Percentiles rank a stretch among this genome's conserved stretches.
phyloP scores from a whole-genome alignment of 2,329 filamentous ascomycete species.

The Scolecobasidium constrictum region DNA sequence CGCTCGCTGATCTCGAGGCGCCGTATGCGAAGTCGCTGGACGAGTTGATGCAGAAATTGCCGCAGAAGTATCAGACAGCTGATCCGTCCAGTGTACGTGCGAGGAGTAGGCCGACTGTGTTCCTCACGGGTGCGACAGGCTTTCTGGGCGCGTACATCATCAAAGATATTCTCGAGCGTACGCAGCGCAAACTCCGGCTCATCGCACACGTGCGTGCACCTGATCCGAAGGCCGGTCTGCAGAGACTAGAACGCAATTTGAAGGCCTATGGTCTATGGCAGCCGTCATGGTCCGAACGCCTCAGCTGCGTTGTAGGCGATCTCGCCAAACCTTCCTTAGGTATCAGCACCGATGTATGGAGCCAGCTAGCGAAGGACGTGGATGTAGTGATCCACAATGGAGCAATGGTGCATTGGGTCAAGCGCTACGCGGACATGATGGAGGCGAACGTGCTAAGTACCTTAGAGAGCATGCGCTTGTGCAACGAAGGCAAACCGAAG shows the following conservation, averaged over 20 bases:
- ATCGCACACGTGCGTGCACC: constrained; percentile 68
- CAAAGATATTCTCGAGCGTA: constrained; percentile 58
- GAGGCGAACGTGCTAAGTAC: constrained; percentile 73
- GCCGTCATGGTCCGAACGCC: constrained; percentile 51
- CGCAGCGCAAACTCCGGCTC: constrained; percentile 45
- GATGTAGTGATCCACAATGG: constrained; percentile 72
- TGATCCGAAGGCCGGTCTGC: constrained; percentile 46
- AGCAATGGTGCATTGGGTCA: constrained; percentile 69
- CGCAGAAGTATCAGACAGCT: constrained; percentile 22
- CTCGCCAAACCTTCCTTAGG: constrained; percentile 64
- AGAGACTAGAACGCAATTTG: constrained; percentile 56
- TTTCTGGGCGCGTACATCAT: constrained; percentile 79
- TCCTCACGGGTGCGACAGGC: constrained; percentile 82
- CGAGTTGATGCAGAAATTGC: constrained; percentile 40
- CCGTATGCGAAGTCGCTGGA: constrained; percentile 40
- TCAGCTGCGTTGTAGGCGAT: constrained; percentile 63
- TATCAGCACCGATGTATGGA: constrained; percentile 55
- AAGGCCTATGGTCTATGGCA: constrained; percentile 73
- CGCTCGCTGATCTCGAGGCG: constrained; percentile 18
- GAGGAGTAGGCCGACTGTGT: constrained; percentile 44
- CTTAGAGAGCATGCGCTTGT: constrained; percentile 64
- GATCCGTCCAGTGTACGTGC: constrained; percentile 20
- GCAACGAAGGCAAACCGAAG: constrained; percentile 68
- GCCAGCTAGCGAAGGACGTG: constrained; percentile 50
- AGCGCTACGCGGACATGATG: constrained; percentile 61